These are phyloP conservation scores for Triticum dicoccoides DNA, from an alignment of 176 grass and related monocot species.

Conservation along the genomic window DNA sequence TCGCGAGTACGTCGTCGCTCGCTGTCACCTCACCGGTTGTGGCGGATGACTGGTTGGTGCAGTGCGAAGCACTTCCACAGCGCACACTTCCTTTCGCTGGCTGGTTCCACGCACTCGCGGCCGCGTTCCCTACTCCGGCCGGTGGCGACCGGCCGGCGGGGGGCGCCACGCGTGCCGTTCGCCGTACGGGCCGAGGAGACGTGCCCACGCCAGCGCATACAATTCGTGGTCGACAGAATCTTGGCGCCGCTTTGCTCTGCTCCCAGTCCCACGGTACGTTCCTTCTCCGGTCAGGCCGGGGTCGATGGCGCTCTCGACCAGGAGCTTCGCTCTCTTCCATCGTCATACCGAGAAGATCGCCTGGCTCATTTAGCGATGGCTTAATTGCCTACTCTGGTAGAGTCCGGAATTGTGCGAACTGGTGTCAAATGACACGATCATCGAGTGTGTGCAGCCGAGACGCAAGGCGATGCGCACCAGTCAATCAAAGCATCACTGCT, in stretches of 20 bases:
- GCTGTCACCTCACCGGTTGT: background rate
- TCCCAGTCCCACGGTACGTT: background rate
- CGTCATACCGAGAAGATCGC: background rate
- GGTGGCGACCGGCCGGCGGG: background rate
- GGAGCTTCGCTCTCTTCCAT: background rate
- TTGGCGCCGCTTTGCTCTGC: background rate
- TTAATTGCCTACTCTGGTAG: constrained; percentile 3
- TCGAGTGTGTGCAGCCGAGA: background rate
- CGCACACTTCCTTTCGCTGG: background rate
- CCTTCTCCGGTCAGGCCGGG: background rate
- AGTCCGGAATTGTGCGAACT: background rate
- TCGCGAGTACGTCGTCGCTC: constrained; percentile 15
- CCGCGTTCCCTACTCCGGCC: background rate
- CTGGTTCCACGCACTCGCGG: background rate
- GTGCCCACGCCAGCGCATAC: background rate
- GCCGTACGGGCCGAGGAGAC: background rate
- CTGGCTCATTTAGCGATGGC: background rate
- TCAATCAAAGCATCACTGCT: background rate
- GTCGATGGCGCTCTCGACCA: background rate
- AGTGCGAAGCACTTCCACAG: background rate
- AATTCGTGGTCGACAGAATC: background rate
- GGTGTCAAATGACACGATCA: background rate
- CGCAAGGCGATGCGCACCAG: background rate
- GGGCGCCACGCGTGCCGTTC: background rate
- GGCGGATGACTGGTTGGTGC: constrained; percentile 12